Base-by-base conservation (phyloP, 176 grass and related monocot species). In the Chrysopogon serrulatus region DNA sequence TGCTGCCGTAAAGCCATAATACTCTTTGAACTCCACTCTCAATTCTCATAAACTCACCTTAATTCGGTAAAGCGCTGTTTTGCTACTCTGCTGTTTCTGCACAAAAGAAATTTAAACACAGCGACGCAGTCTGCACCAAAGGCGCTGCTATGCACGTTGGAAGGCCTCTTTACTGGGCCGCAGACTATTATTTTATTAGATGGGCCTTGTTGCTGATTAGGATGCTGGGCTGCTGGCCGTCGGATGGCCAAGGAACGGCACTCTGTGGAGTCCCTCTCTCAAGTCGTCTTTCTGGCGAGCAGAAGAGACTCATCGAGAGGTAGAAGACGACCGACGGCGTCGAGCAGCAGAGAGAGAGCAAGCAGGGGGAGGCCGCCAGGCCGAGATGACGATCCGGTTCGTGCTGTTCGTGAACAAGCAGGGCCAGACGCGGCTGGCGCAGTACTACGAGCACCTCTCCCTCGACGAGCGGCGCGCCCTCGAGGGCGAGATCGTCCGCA, bases 371-470 rank as follows among this genome's bases (percentile, higher is more conserved):
- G 26, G 65, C 23, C n/a, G 10, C 5, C 15, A 23, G 17, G 61
- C 27, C 13, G 56, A 24, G 78, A 98, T 98, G 93, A 94, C 91
- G 73, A 95, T 98, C 82, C 85, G 96, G n/a, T 98, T 95, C 86
- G 89, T 98, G 80, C 80, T 98, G 87, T 59, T 98, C 62, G 96
- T 98, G 73, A 98, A 98, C 89, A 98, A 98, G 93, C 96, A 98
- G 81, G 93, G 96, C 34, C 96, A 95, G 89, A 98, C 93, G 65
- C 93, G 93, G 67, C 82, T 98, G 83, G 96, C 96, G 51, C 91
- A 98, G 87, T 98, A 95, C 91, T 98, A 95, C 91, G 93, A 98
- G 93, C 87, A 98, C 76, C 93, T 98, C 85, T 95, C 93, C 64
- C 83, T 98, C 83, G 93, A 95, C 72, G 89, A 98, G 90, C 91